Evolutionary conservation across 306 rosid species (phyloP).

Genomic region (Alnus rubra): DNA sequence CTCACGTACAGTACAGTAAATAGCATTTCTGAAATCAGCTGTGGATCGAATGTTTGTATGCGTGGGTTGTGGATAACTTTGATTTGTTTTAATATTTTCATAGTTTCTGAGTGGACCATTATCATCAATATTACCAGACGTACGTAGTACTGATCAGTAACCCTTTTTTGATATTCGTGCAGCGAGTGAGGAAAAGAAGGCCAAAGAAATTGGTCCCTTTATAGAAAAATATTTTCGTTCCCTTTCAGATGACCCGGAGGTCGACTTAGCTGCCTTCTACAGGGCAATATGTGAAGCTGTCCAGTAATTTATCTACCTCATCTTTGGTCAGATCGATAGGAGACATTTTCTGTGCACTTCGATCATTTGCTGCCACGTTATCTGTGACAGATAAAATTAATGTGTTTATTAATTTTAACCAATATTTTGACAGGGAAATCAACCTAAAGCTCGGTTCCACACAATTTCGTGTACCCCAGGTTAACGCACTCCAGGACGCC

Average conservation of each 20-base stretch:
- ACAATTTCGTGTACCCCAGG: slow-evolving; percentile 38
- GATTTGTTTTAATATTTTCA: not conserved
- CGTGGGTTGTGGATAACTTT: not conserved
- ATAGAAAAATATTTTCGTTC: not conserved
- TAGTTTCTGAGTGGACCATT: not conserved
- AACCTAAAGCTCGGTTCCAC: slow-evolving; percentile 43
- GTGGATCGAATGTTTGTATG: not conserved
- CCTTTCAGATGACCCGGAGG: not conserved
- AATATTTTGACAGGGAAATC: slow-evolving; percentile 42
- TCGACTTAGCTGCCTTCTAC: slow-evolving; percentile 31
- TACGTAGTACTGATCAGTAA: too few species aligned
- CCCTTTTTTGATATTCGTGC: not conserved
- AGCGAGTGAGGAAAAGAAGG: slow-evolving; percentile 47
- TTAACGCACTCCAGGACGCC: rapidly evolving
- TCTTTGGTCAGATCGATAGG: not conserved
- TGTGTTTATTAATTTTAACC: not conserved
- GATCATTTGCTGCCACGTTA: not conserved
- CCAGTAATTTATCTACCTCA: slow-evolving; percentile 43
- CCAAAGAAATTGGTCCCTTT: slow-evolving; percentile 27
- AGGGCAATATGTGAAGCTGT: slow-evolving; percentile 46
- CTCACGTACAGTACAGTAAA: too few species aligned
- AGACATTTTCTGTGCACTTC: not conserved
- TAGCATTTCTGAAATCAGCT: not conserved
- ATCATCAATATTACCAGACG: not conserved
- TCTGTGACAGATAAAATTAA: not conserved